Percentiles rank a stretch among this genome's conserved stretches.
These are phyloP conservation scores for Pleurotus platypus DNA, from an alignment of 768 basidiomycete genomes.

Conservation along the genomic window DNA sequence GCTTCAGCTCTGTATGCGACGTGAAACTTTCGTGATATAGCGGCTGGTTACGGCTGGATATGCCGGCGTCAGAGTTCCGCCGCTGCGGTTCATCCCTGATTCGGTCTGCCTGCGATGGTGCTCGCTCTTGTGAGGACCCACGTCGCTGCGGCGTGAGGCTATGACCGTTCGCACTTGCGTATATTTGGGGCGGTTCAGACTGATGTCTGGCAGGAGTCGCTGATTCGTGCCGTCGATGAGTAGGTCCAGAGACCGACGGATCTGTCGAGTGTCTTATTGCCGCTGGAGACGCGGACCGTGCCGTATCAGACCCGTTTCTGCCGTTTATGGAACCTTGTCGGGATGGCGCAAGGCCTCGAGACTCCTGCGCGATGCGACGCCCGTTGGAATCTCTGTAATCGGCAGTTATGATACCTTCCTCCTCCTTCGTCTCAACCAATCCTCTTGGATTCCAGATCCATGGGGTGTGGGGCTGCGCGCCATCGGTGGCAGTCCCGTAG, in stretches of 20 bases:
- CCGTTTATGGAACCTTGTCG: slow-evolving; percentile 7
- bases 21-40: slow-evolving; percentile 40
- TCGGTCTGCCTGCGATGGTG: not conserved
- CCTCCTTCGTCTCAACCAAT: slow-evolving; percentile 29
- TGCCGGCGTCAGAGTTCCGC: not conserved
- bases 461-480: slow-evolving; percentile 47
- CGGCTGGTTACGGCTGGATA: not conserved
- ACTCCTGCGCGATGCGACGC: slow-evolving; percentile 15
- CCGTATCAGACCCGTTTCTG: not conserved
- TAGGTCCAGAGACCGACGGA: not conserved
- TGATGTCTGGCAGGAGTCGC: not conserved
- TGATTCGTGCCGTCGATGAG: not conserved
- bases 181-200: not conserved
- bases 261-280: slow-evolving; percentile 8
- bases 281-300: not conserved
- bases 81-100: slow-evolving; percentile 2
- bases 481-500: slow-evolving; percentile 22
- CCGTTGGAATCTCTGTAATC: slow-evolving; percentile 10
- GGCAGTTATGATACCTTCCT: slow-evolving; percentile 14
- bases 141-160: not conserved
- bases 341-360: slow-evolving; percentile 10
- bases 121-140: slow-evolving; percentile 2
- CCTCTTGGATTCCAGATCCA: slow-evolving; percentile 71
- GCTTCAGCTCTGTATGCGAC: slow-evolving; percentile 46
- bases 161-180: not conserved